Evolutionary conservation across 768 basidiomycete genomes (phyloP).

Genomic region (Amanita subjunquillea): DNA sequence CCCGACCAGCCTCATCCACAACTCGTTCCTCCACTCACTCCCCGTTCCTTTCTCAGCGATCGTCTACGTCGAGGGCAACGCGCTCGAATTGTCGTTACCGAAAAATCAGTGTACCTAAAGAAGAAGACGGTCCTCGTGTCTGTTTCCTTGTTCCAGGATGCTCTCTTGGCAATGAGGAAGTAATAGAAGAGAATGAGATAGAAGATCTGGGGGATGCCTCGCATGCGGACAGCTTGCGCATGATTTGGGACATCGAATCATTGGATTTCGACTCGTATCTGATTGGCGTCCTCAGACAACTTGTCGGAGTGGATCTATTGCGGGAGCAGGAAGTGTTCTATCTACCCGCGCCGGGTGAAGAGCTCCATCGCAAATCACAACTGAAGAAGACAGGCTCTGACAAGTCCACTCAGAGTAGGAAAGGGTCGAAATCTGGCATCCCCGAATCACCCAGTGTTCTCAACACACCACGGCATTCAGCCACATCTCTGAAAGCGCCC

Average conservation of each 20-base stretch:
- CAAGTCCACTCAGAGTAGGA: constrained; percentile 9
- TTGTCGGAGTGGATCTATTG: constrained; percentile 56
- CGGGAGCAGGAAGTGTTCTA: constrained; percentile 61
- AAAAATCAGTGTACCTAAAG: constrained; percentile 50
- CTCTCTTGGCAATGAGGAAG: constrained; percentile 42
- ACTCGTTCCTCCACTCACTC: constrained; percentile 5
- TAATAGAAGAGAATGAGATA: constrained; percentile 54
- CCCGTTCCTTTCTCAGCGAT: constrained; percentile 11
- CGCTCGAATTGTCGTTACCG: constrained; percentile 66
- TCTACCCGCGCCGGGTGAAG: constrained; percentile 40
- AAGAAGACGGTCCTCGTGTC: constrained; percentile 42
- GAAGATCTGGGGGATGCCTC: constrained; percentile 50
- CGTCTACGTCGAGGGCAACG: constrained; percentile 40
- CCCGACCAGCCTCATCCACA: constrained; percentile 6
- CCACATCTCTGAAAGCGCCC: constrained; percentile 13
- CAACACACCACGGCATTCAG: constrained; percentile 18
- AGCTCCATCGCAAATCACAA: constrained; percentile 15
- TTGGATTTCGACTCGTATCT: constrained; percentile 43
- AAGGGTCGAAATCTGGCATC: constrained; percentile 8
- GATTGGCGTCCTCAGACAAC: constrained; percentile 43
- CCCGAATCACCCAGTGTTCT: constrained; percentile 9
- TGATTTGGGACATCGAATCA: constrained; percentile 38
- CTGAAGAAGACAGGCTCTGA: constrained; percentile 12
- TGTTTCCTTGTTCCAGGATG: constrained; percentile 64
- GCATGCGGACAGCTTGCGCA: constrained; percentile 33